phyloP scores from a whole-genome alignment of 83 land plant genomes.

The Picea mariana region DNA sequence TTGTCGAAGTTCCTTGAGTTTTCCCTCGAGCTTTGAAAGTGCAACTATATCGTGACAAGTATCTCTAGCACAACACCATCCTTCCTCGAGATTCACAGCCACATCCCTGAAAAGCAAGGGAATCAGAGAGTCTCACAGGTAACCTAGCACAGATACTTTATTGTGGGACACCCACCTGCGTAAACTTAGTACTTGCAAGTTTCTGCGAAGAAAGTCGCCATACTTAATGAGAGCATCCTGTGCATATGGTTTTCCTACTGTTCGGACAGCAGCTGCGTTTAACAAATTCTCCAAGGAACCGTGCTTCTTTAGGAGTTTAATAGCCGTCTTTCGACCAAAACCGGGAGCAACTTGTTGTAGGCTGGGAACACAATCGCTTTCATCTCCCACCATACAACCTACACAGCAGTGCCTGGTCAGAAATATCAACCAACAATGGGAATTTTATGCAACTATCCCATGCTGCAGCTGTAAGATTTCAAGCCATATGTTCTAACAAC shows the following conservation, averaged over 20 bases:
- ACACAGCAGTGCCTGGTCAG: too few relatives aligned
- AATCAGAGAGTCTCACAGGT: too few relatives aligned
- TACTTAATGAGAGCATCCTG: conserved; percentile 85
- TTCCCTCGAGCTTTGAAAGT: conserved; percentile 25
- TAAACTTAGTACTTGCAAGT: conserved; percentile 66
- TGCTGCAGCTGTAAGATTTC: too few relatives aligned
- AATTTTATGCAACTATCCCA: too few relatives aligned
- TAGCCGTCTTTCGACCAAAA: conserved; percentile 93
- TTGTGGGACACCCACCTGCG: too few relatives aligned
- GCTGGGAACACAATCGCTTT: too few relatives aligned
- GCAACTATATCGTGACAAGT: conserved; percentile 42
- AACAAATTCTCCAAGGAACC: conserved; percentile 83
- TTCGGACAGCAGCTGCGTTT: conserved; percentile 65
- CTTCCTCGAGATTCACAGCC: conserved; percentile 51
- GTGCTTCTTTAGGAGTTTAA: conserved; percentile 87
- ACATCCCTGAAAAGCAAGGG: too few relatives aligned
- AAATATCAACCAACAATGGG: too few relatives aligned
- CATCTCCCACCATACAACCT: too few relatives aligned
- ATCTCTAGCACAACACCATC: conserved; percentile 68
- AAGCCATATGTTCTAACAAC: too few relatives aligned
- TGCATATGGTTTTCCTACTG: conserved; percentile 83
- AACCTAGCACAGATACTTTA: too few relatives aligned
- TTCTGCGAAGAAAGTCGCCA: conserved; percentile 68
- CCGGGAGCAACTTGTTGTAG: conserved; percentile 74
- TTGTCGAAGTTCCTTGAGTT: background rate